Evolutionary conservation across 2,329 filamentous ascomycete species (phyloP).

Genomic region (Xylaria sp.): DNA sequence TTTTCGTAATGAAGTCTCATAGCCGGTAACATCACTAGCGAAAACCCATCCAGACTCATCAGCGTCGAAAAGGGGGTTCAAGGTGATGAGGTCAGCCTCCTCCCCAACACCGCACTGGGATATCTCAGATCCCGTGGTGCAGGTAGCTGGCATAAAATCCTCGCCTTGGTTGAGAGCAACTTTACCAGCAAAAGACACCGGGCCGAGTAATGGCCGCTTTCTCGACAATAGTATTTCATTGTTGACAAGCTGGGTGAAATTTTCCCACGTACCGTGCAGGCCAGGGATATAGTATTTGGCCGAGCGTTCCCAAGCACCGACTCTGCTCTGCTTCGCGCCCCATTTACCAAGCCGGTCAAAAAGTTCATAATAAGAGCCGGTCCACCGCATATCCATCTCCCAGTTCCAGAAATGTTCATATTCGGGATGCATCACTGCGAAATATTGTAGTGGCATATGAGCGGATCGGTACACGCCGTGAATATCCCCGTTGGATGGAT

Average conservation of each 20-base stretch:
- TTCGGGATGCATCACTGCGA: conserved; percentile 70
- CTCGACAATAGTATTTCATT: conserved; percentile 65
- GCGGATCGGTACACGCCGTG: conserved; percentile 76
- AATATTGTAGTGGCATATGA: conserved; percentile 72
- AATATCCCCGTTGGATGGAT: conserved; percentile 66
- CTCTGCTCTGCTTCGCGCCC: conserved; percentile 73
- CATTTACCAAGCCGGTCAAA: conserved; percentile 74
- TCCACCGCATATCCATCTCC: conserved; percentile 74
- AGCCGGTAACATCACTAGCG: conserved; percentile 75
- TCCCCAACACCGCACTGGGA: conserved; percentile 73
- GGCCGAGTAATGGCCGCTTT: conserved; percentile 74
- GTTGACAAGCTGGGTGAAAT: conserved; percentile 74
- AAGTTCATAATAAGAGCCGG: conserved; percentile 77
- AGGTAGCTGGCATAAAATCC: conserved; percentile 64
- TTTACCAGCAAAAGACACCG: conserved; percentile 63
- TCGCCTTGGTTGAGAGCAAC: conserved; percentile 62
- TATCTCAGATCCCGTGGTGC: conserved; percentile 62
- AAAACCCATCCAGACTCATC: conserved; percentile 79
- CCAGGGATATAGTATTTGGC: conserved; percentile 80
- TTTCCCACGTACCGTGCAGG: conserved; percentile 75
- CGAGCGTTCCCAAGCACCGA: conserved; percentile 81
- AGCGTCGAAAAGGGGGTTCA: conserved; percentile 80
- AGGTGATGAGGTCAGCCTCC: conserved; percentile 78
- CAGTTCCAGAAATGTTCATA: conserved; percentile 77
- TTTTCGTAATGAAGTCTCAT: conserved; percentile 61